Conservation (phyloP, 805 yeast genomes). For the Suhomyces kilbournensis region DNA sequence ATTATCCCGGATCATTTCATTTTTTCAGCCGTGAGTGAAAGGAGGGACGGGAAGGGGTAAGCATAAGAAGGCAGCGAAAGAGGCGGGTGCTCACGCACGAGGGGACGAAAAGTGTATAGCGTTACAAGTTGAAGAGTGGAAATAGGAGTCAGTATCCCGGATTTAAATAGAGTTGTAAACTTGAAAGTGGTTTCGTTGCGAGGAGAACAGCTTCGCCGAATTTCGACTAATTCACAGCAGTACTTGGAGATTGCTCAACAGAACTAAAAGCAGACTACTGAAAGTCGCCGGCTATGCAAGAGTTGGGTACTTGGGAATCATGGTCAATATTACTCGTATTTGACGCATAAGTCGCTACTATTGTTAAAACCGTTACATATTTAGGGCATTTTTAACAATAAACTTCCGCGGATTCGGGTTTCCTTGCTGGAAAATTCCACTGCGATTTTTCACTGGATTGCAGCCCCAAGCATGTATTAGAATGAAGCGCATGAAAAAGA, state of each 20-base stretch:
- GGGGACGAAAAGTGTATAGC: neutral
- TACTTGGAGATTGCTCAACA: neutral
- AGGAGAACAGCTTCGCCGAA: neutral
- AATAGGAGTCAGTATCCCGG: neutral
- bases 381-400: neutral
- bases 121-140: neutral
- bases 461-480: neutral
- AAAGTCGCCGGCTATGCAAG: neutral
- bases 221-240: neutral
- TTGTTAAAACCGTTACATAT: slow-evolving; percentile 1
- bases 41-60: neutral
- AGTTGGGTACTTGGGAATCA: neutral
- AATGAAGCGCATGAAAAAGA: neutral
- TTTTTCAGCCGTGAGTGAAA: neutral
- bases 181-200: neutral
- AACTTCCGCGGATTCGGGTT: neutral
- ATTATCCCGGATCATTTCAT: neutral
- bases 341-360: neutral
- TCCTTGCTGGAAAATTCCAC: neutral
- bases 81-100: neutral
- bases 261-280: neutral
- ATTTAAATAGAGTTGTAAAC: neutral
- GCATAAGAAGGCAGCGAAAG: neutral
- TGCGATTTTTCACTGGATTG: neutral
- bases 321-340: neutral